Evolutionary conservation across 2,329 filamentous ascomycete genomes (phyloP).

Genomic region (Tolypocladium endophyticum): DNA sequence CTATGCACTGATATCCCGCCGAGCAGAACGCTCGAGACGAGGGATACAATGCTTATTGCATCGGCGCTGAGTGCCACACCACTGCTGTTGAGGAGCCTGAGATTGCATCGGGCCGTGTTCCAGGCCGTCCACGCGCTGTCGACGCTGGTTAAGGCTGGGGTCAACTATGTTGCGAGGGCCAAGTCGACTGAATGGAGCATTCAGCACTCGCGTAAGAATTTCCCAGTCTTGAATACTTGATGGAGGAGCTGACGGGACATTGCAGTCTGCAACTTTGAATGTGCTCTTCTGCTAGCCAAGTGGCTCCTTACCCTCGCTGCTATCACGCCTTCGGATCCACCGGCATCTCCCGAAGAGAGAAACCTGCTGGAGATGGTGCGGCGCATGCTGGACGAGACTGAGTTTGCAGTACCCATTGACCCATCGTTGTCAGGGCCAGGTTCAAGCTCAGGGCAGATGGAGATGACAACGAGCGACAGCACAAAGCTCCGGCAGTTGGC

Average conservation of each 20-base stretch:
- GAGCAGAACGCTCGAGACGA: slow-evolving; percentile 51
- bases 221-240: neutral
- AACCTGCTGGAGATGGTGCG: slow-evolving; percentile 45
- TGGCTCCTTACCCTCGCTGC: slow-evolving; percentile 48
- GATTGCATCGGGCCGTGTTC: slow-evolving; percentile 52
- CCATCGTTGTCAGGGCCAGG: slow-evolving; percentile 36
- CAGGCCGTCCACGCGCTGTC: slow-evolving; percentile 60
- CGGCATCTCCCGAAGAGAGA: slow-evolving; percentile 40
- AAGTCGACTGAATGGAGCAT: slow-evolving; percentile 55
- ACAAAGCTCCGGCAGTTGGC: slow-evolving; percentile 44
- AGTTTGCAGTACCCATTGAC: slow-evolving; percentile 50
- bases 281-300: slow-evolving; percentile 48
- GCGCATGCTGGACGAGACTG: slow-evolving; percentile 50
- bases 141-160: slow-evolving; percentile 53
- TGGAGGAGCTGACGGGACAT: slow-evolving; percentile 6
- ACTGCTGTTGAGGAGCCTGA: slow-evolving; percentile 45
- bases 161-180: slow-evolving; percentile 51
- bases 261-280: slow-evolving; percentile 49
- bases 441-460: slow-evolving; percentile 25
- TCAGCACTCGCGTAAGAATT: slow-evolving; percentile 45
- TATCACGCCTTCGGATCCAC: slow-evolving; percentile 37
- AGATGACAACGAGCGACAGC: slow-evolving; percentile 35
- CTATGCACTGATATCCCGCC: slow-evolving; percentile 56
- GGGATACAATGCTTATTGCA: slow-evolving; percentile 52
- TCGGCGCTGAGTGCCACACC: slow-evolving; percentile 48